Conservation (phyloP, 2,329 filamentous ascomycete species). For the Stemphylium vesicarium region DNA sequence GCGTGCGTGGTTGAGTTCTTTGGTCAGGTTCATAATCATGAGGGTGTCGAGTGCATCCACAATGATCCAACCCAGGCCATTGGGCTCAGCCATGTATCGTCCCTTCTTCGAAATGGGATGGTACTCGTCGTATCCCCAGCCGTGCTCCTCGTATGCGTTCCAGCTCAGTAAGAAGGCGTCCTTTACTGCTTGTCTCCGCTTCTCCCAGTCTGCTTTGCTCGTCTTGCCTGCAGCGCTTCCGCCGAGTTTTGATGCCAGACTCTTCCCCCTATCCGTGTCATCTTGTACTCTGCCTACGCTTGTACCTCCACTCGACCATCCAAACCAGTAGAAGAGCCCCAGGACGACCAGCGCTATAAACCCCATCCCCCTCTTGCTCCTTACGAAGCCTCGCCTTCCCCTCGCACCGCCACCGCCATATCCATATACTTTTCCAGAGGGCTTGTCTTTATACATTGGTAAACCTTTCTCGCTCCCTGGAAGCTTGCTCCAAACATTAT, state of each 20-base stretch:
- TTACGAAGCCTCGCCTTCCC: conserved; percentile 58
- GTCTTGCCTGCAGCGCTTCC: conserved; percentile 37
- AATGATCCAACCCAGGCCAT: conserved; percentile 97
- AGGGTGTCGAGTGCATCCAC: conserved; percentile 94
- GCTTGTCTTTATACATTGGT: conserved; percentile 99
- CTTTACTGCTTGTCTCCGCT: conserved; percentile 79
- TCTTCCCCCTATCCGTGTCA: conserved; percentile 45
- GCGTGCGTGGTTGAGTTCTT: conserved; percentile 79
- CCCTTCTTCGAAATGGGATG: conserved; percentile 81
- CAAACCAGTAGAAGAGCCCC: conserved; percentile 71
- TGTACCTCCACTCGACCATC: conserved; percentile 50
- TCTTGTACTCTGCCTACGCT: conserved; percentile 37
- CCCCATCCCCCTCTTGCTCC: conserved; percentile 66
- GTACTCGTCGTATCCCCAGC: conserved; percentile 92
- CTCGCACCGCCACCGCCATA: conserved; percentile 56
- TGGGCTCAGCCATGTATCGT: conserved; percentile 77
- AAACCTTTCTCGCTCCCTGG: conserved; percentile 69
- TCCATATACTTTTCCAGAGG: conserved; percentile 68
- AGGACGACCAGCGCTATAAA: conserved; percentile 62
- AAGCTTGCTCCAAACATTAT: conserved; percentile 55
- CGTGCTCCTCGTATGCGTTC: conserved; percentile 90
- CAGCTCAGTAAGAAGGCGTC: conserved; percentile 92
- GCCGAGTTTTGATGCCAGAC: conserved; percentile 38
- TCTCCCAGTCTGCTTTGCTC: conserved; percentile 71
- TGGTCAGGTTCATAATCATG: conserved; percentile 97